Evolutionary conservation across 2,329 filamentous ascomycete genomes (phyloP).

Genomic region (Neoascochyta sp.): DNA sequence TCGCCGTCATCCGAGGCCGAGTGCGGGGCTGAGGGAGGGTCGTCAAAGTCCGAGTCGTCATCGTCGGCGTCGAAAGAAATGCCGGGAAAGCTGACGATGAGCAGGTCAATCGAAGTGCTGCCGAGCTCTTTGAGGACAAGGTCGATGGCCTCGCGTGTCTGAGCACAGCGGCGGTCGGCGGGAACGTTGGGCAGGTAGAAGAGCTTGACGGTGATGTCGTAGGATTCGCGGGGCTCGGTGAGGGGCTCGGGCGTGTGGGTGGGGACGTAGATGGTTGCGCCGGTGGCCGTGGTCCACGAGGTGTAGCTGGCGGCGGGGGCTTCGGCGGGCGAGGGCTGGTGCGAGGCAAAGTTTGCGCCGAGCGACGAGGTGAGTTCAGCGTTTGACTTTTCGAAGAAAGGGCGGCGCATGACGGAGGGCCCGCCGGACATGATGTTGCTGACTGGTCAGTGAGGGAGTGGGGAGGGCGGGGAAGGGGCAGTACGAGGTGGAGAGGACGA

Average conservation of each 20-base stretch:
- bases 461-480: conserved; percentile 30
- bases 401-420: conserved; percentile 77
- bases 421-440: conserved; percentile 83
- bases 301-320: conserved; percentile 39
- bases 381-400: conserved; percentile 78
- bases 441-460: conserved; percentile 46
- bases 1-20: conserved; percentile 37
- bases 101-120: conserved; percentile 72
- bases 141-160: conserved; percentile 73
- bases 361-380: conserved; percentile 88
- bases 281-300: conserved; percentile 63
- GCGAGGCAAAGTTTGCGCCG: conserved; percentile 73
- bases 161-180: conserved; percentile 59
- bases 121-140: conserved; percentile 78
- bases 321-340: conserved; percentile 57
- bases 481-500: conserved; percentile 83
- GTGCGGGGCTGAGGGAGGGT: conserved; percentile 18
- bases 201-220: conserved; percentile 93
- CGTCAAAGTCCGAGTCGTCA: conserved; percentile 68
- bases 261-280: conserved; percentile 66
- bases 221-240: conserved; percentile 75
- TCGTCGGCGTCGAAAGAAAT: conserved; percentile 92
- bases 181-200: conserved; percentile 81
- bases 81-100: conserved; percentile 90
- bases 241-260: conserved; percentile 67